Evolutionary conservation across 2,329 filamentous ascomycete genomes (phyloP).

Genomic region (Eutypa lata): DNA sequence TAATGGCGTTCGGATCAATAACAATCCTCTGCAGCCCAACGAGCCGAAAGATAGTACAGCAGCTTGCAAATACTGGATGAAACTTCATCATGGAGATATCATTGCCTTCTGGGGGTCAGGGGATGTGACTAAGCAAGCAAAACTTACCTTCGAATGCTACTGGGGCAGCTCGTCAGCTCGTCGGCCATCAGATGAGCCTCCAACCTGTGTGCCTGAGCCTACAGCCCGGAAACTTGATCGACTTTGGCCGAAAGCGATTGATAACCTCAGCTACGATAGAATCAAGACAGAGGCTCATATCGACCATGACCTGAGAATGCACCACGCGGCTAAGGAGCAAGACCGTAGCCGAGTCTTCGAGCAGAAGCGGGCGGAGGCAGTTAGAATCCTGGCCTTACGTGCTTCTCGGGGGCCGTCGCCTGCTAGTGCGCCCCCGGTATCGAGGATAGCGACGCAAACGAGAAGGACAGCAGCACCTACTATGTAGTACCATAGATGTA

Average conservation of each 20-base stretch:
- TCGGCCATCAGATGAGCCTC: slow-evolving; percentile 33
- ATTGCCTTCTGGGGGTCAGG: slow-evolving; percentile 66
- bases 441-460: slow-evolving; percentile 2
- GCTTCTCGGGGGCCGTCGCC: slow-evolving; percentile 12
- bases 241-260: slow-evolving; percentile 44
- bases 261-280: slow-evolving; percentile 39
- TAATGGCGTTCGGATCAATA: slow-evolving; percentile 74
- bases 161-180: slow-evolving; percentile 53
- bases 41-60: slow-evolving; percentile 51
- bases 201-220: slow-evolving; percentile 34
- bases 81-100: slow-evolving; percentile 72
- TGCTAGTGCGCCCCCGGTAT: slow-evolving; percentile 8
- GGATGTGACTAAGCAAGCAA: slow-evolving; percentile 37
- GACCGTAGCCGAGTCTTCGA: slow-evolving; percentile 50
- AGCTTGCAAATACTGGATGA: slow-evolving; percentile 61
- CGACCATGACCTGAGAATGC: slow-evolving; percentile 41
- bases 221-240: slow-evolving; percentile 46
- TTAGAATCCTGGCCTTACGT: slow-evolving; percentile 33
- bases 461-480: background rate
- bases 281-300: slow-evolving; percentile 40
- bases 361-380: slow-evolving; percentile 42
- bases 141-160: slow-evolving; percentile 50
- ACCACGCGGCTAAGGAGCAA: slow-evolving; percentile 43
- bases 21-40: slow-evolving; percentile 57
- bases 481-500: background rate